Conservation (phyloP, 257 asterid species). For the Penstemon barbatus region DNA sequence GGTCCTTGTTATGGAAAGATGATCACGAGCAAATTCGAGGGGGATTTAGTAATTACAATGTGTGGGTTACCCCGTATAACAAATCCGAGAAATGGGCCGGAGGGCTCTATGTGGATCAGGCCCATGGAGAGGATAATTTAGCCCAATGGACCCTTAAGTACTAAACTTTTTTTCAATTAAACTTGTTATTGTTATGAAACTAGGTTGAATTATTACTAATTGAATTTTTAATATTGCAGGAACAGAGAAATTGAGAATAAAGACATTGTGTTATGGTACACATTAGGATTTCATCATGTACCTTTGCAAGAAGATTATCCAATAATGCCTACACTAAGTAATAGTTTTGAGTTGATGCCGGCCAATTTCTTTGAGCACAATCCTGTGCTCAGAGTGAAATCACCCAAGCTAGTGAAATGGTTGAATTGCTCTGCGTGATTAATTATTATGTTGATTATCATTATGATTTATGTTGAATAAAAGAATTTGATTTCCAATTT, state of each 20-base stretch:
- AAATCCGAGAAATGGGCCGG: constrained; percentile 45
- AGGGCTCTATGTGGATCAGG: constrained; percentile 35
- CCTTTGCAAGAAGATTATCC: constrained; percentile 53
- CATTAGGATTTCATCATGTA: constrained; percentile 46
- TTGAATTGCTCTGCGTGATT: constrained; percentile 33
- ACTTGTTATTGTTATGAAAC: too few species aligned
- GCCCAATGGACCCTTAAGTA: constrained; percentile 45
- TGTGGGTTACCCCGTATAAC: constrained; percentile 53
- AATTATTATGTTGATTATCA: too few species aligned
- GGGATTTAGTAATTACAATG: constrained; percentile 36
- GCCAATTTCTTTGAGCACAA: constrained; percentile 29
- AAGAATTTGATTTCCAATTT: too few species aligned
- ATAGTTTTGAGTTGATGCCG: constrained; percentile 37
- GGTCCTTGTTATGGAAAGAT: constrained; percentile 26
- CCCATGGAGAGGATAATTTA: constrained; percentile 42
- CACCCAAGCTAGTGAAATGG: constrained; percentile 23
- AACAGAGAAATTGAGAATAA: constrained; percentile 42
- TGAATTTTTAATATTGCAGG: constrained; percentile 26
- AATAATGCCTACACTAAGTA: constrained; percentile 41
- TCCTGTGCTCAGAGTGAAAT: constrained; percentile 42
- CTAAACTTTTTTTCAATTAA: neutral
- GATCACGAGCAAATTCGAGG: constrained; percentile 37
- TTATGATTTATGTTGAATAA: too few species aligned
- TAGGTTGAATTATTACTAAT: too few species aligned
- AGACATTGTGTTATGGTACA: constrained; percentile 56